A percentile compares a stretch with the other conserved stretches of the same genome.
Conservation (phyloP, 768 basidiomycete genomes). For the Lactifluus rugatus region DNA sequence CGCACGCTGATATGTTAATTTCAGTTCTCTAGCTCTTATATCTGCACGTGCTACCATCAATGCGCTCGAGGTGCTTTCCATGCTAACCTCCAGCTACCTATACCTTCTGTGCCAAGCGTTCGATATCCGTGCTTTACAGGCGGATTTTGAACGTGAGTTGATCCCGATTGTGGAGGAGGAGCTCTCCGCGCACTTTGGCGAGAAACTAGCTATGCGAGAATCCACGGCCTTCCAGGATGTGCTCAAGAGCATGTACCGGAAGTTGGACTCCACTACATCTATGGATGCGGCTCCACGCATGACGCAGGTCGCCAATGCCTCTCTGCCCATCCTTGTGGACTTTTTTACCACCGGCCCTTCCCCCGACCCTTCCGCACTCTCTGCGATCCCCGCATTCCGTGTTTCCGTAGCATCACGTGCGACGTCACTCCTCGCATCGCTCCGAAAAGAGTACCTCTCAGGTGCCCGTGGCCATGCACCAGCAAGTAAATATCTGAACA, state of each 20-base stretch:
- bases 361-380: slow-evolving; percentile 20
- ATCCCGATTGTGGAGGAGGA: slow-evolving; percentile 41
- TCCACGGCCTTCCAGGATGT: slow-evolving; percentile 30
- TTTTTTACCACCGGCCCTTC: slow-evolving; percentile 29
- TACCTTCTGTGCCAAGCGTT: slow-evolving; percentile 79
- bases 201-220: slow-evolving; percentile 30
- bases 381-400: slow-evolving; percentile 44
- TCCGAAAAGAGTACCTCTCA: slow-evolving; percentile 48
- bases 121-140: slow-evolving; percentile 69
- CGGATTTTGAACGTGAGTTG: slow-evolving; percentile 48
- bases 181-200: slow-evolving; percentile 37
- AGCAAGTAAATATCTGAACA: slow-evolving; percentile 55
- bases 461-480: slow-evolving; percentile 54
- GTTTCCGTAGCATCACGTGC: slow-evolving; percentile 40
- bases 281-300: slow-evolving; percentile 67
- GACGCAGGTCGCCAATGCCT: slow-evolving; percentile 57
- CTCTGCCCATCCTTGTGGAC: slow-evolving; percentile 55
- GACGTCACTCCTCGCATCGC: slow-evolving; percentile 35
- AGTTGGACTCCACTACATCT: slow-evolving; percentile 55
- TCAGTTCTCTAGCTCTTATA: slow-evolving; percentile 72
- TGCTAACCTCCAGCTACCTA: slow-evolving; percentile 66
- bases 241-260: slow-evolving; percentile 34
- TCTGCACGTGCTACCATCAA: slow-evolving; percentile 73
- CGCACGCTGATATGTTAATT: slow-evolving; percentile 16
- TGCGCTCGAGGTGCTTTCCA: slow-evolving; percentile 67